These are phyloP conservation scores for Cercospora janseana DNA, from an alignment of 2,329 filamentous ascomycete species.

Conservation along the genomic window DNA sequence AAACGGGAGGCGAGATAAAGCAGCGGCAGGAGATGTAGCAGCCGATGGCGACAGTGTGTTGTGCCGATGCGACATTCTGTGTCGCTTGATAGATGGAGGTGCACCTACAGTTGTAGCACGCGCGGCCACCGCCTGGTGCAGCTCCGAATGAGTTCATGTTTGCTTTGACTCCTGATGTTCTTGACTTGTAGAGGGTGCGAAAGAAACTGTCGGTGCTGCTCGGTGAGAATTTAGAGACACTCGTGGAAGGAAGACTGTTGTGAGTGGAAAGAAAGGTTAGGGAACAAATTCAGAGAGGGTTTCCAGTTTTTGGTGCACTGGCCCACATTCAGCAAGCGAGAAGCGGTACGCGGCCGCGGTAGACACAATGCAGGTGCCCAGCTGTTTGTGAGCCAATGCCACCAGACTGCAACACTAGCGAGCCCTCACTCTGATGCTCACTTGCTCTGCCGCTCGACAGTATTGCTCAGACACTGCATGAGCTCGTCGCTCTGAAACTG, in stretches of 20 bases:
- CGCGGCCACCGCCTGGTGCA: slow-evolving; percentile 46
- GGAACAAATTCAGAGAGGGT: slow-evolving; percentile 7
- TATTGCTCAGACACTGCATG: neutral
- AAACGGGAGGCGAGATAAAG: no score
- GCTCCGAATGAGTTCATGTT: slow-evolving; percentile 50
- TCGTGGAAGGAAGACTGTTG: slow-evolving; percentile 3
- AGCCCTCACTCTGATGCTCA: neutral
- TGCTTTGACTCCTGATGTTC: slow-evolving; percentile 17
- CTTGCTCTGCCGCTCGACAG: neutral
- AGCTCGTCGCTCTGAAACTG: slow-evolving; percentile 5
- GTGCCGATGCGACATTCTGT: neutral
- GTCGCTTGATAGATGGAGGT: neutral
- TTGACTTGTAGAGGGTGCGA: slow-evolving; percentile 1
- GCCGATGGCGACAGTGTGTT: neutral
- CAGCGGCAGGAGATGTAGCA: neutral
- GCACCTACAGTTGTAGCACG: slow-evolving; percentile 60
- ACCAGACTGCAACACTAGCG: no score
- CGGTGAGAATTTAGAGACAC: slow-evolving; percentile 12
- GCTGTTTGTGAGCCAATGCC: no score
- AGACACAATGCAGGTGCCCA: neutral
- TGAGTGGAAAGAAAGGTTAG: slow-evolving; percentile 2
- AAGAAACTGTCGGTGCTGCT: slow-evolving; percentile 2
- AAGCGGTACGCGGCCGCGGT: slow-evolving; percentile 2
- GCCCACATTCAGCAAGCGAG: slow-evolving; percentile 6
- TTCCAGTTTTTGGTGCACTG: slow-evolving; percentile 8